Conservation (phyloP, 2,329 filamentous ascomycete species). For the Colletotrichum tofieldiae region DNA sequence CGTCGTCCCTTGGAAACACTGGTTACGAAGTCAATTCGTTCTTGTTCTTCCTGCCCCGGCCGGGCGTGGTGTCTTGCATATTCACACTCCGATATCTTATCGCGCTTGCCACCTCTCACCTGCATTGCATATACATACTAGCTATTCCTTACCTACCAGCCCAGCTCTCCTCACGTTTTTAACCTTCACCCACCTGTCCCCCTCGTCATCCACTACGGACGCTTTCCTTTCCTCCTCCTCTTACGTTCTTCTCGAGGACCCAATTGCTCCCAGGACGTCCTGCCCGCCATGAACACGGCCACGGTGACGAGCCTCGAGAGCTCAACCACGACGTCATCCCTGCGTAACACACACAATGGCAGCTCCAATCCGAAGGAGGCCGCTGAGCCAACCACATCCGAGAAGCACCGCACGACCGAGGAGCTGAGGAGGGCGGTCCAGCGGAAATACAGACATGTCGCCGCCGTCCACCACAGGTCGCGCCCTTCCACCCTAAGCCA, state of each 20-base stretch:
- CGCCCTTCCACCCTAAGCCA: conserved; percentile 88
- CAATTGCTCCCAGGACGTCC: conserved; percentile 28
- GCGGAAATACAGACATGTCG: conserved; percentile 91
- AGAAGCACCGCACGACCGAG: conserved; percentile 43
- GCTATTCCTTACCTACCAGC: conserved; percentile 7
- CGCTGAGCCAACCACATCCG: conserved; percentile 33
- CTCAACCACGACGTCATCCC: conserved; percentile 33
- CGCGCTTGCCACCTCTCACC: conserved; percentile 40
- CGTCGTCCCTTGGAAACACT: conserved; percentile 37
- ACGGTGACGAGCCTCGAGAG: conserved; percentile 52
- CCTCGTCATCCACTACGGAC: conserved; percentile 25
- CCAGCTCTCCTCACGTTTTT: conserved; percentile 27
- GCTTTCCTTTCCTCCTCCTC: neutral
- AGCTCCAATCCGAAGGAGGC: conserved; percentile 44
- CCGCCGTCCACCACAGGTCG: conserved; percentile 82
- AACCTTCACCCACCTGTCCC: conserved; percentile 19
- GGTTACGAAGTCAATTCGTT: conserved; percentile 33
- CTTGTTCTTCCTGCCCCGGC: conserved; percentile 13
- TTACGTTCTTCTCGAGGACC: neutral
- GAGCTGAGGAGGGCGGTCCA: conserved; percentile 57
- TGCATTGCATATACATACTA: conserved; percentile 41
- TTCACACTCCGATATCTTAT: conserved; percentile 43
- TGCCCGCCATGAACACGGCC: conserved; percentile 57
- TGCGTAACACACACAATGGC: conserved; percentile 41
- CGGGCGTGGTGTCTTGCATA: conserved; percentile 20